These are phyloP conservation scores for Penicillium waksmanii DNA, from an alignment of 495 filamentous ascomycete species.

Conservation along the genomic window DNA sequence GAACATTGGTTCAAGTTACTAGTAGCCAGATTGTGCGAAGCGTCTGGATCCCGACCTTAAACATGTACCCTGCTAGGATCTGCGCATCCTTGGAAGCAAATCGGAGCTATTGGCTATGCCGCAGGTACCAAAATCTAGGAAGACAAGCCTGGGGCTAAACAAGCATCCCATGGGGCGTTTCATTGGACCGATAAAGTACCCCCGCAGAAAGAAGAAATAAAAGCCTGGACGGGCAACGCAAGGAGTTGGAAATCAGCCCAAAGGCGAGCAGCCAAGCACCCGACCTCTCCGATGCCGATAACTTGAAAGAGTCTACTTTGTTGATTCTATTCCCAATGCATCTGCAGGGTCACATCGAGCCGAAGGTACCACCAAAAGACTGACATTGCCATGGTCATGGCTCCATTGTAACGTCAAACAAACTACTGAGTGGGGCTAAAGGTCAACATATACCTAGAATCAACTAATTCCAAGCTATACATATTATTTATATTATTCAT, in stretches of 20 bases:
- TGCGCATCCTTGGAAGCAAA: neutral
- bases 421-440: neutral
- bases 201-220: neutral
- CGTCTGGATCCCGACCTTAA: neutral
- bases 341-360: constrained; percentile 1
- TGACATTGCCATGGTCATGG: neutral
- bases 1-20: too few species aligned
- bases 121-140: neutral
- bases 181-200: neutral
- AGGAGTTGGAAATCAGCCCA: neutral
- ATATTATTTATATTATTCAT: too few species aligned
- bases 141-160: neutral
- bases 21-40: too few species aligned
- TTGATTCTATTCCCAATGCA: constrained; percentile 1
- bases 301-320: neutral
- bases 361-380: neutral
- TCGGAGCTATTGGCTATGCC: constrained; percentile 1
- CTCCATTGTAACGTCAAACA: neutral
- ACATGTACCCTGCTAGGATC: neutral
- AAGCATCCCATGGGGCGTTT: neutral
- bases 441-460: neutral
- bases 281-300: too few species aligned
- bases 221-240: neutral
- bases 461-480: too few species aligned
- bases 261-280: neutral